phyloP scores from a whole-genome alignment of 495 filamentous ascomycete genomes.

The Aspergillus avenaceus region DNA sequence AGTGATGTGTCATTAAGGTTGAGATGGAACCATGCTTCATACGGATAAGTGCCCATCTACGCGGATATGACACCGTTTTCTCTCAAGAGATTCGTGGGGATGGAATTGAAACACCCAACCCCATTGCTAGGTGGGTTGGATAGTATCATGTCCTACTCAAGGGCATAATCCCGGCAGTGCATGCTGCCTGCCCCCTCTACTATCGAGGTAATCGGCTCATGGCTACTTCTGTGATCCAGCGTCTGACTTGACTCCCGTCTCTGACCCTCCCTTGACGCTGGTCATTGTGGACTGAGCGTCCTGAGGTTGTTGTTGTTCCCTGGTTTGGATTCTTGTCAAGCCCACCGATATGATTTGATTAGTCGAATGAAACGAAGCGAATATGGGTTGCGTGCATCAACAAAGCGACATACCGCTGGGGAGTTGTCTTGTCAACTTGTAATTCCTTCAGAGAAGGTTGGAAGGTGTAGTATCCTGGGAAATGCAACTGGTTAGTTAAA shows the following conservation, averaged over 20 bases:
- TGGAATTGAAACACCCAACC: background rate
- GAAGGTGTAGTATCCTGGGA: constrained; percentile 29
- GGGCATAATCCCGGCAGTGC: background rate
- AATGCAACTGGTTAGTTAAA: background rate
- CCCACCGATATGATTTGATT: background rate
- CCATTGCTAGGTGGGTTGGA: too few species aligned
- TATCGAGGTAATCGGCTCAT: background rate
- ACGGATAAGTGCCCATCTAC: too few species aligned
- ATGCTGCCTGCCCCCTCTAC: background rate
- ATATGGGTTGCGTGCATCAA: background rate
- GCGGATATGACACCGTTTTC: too few species aligned
- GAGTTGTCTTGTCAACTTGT: constrained; percentile 1
- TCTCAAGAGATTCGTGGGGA: too few species aligned
- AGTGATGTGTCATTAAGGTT: too few species aligned
- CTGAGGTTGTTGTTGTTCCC: background rate
- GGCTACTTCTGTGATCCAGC: background rate
- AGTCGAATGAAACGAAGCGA: background rate
- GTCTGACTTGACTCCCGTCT: background rate
- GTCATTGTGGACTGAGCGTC: background rate
- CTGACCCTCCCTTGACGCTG: background rate
- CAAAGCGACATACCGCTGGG: constrained; percentile 7
- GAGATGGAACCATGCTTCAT: too few species aligned
- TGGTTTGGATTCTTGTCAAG: background rate
- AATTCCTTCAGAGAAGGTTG: constrained; percentile 21
- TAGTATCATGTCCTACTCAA: too few species aligned